Base-by-base conservation (phyloP, 345 rosid genomes). In the Xanthoceras sorbifolium region DNA sequence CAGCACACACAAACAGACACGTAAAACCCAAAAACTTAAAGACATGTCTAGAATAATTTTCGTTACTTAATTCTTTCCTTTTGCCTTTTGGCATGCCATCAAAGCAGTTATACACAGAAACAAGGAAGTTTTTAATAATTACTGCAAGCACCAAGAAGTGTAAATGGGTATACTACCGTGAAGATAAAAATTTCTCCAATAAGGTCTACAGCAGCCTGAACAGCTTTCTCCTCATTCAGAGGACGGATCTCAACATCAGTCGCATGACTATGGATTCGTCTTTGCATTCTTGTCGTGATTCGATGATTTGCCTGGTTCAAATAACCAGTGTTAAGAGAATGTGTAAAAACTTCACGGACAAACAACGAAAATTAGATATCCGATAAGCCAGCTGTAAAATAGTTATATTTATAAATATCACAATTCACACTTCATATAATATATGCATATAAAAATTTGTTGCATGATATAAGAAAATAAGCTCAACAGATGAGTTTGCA, bases 161-260 rank as follows among this genome's bases (percentile, higher is more conserved):
- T 12, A 60, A 70, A 23, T 22, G 65, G 46, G 54, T 76, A 23
- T 23, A 76, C 29, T 88, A 95, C 99, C 87, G 89, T 75, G 76
- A 96, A 96, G 78, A 93, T 78, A 62, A 96, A 96, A 80, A 96
- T 34, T 73, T 96, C 98, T 15, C 98, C 98, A 25, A 90, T 87
- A 54, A 96, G 94, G 78, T 93, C 97, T 11, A 85, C 94, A 76
- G 98, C 99, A 84, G 92, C 97, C 87, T 93, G 98, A 65, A 96
- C 95, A 74, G 99, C 99, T 80, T 90, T 96, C 83, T 92, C 93
- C 69, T 96, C 97, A 69, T 96, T 81, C 85, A 96, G 75, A 72
- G 98, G 99, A 44, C 95, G 93, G 34, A 96, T 93, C 86, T 87
- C 98, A 40, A 83, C 97, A 81, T 91, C 89, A 26, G 92, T 96